These are phyloP conservation scores for Pulveroboletus frians DNA, from an alignment of 768 basidiomycete genomes.

Conservation along the genomic window DNA sequence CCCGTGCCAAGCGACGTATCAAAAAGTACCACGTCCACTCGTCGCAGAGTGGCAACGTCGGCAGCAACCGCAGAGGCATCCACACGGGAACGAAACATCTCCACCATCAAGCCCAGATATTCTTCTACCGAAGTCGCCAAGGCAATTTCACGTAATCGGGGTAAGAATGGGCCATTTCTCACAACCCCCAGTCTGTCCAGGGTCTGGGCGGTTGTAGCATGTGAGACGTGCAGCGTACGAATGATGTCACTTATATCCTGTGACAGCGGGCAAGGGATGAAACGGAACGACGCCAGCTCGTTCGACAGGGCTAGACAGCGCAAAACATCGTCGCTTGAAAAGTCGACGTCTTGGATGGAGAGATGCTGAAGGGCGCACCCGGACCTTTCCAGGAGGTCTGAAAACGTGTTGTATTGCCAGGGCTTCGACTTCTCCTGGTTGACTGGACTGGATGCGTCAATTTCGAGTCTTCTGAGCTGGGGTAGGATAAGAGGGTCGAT, in stretches of 20 bases:
- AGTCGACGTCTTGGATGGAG: constrained; percentile 12
- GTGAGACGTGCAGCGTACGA: not conserved
- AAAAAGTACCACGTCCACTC: constrained; percentile 8
- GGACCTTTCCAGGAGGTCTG: constrained; percentile 16
- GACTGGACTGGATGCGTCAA: constrained; percentile 6
- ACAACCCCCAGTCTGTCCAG: too few species aligned
- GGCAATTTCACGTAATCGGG: constrained; percentile 11
- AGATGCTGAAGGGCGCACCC: constrained; percentile 10
- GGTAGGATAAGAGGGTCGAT: constrained; percentile 17
- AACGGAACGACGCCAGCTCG: constrained; percentile 7
- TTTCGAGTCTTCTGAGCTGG: constrained; percentile 15
- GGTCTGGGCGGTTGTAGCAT: too few species aligned
- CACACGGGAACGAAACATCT: constrained; percentile 8
- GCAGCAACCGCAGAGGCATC: constrained; percentile 1
- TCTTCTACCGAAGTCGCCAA: constrained; percentile 13
- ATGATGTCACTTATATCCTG: constrained; percentile 12
- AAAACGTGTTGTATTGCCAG: constrained; percentile 2
- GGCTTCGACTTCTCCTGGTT: too few species aligned
- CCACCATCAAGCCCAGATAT: constrained; percentile 5
- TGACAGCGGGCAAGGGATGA: constrained; percentile 17
- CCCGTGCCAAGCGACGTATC: constrained; percentile 4
- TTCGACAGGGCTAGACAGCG: constrained; percentile 14
- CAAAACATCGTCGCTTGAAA: constrained; percentile 16
- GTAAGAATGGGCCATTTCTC: not conserved
- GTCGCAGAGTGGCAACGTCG: constrained; percentile 4